Evolutionary conservation across 148 eudicot species (phyloP), one percentile per base, ranked within the genome.

Genomic region (Selenicereus undatus): DNA sequence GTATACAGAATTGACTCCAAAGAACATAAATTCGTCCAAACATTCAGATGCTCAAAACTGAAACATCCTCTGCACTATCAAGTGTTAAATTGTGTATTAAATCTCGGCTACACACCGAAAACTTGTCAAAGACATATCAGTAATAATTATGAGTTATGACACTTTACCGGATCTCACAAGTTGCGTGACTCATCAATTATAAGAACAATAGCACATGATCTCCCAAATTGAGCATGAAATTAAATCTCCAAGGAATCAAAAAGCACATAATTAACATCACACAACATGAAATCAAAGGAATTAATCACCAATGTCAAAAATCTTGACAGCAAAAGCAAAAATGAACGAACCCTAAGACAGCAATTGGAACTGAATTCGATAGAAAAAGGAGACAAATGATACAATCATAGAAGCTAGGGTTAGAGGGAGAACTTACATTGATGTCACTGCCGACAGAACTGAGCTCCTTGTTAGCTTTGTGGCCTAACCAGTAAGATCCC

Each of bases 401-500:
- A 48, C 52, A n/a, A 29, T n/a, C 11, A 9, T 22, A 24, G 11
- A 64, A 22, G 62, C 6, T 16, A n/a, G 27, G 3, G 68, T n/a
- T 5, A 24, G 54, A 8, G 11, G 8, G n/a, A 20, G 43, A 22
- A 69, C 85, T 81, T 88, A 96, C 99, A 79, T 88, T 92, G 82
- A 96, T 64, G 85, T 91, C 98, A 60, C 88, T 87, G 39, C 95
- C 95, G 58, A 96, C 95, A 78, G 99, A 96, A 83, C 82, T 78
- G 85, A 96, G 54, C 84, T 96, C 95, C 82, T 91, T 91, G 89
- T 82, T 96, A 80, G 99, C 98, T 58, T 85, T 90, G 73, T 92
- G 86, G 54, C 94, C 94, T 24, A 94, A 62, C 99, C 98, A 93
- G 82, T 91, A 96, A 13, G 98, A 90, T 84, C 99, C 98, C 18